Evolutionary conservation across 441 rosid species (phyloP), one percentile per base, ranked within the genome.

Genomic region (Sinapis alba): DNA sequence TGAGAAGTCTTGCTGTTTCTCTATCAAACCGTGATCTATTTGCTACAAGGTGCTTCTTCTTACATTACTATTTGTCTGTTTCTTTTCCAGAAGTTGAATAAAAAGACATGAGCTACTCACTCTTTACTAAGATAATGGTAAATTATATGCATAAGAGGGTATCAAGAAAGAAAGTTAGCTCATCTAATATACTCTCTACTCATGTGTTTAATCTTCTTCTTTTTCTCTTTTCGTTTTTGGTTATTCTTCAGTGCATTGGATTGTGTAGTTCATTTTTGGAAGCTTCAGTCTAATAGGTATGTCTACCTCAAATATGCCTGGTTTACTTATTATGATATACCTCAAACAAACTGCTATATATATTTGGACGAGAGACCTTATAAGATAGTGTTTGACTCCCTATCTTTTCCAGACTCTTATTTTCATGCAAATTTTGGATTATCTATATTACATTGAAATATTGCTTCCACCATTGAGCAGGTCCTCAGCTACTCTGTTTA

Each of bases 211-310:
- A 74, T 62, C 54, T 60, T 11, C 23, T 27, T 69, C 13, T 4
- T 36, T 45, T 62, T 61, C 81, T 71, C 64, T 61, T 66, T 66
- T 69, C 65, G 30, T 66, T 64, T 83, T 77, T 72, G 75, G 69
- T 43, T 60, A 51, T 63, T 28, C 83, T 63, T 86, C 79, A 94
- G 98, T 85, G 91, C 97, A 78, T 83, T 94, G 87, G 97, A 94
- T 82, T 92, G 94, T 59, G 32, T 80, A 45, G 83, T 94, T 75
- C 82, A 89, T 78, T 87, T 94, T 79, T 90, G 97, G 97, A 90
- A 90, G 85, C 81, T 94, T 84, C 90, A 85, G 65, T 81, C 87
- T 16, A 82, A 81, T 62, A 94, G 94, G 98, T 94, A 81, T 83
- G 79, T 62, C 27, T 68, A 7, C 64, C 15, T 28, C 30, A 47